Evolutionary conservation across 176 grass and related monocot species (phyloP).

Genomic region (Otatea glauca): DNA sequence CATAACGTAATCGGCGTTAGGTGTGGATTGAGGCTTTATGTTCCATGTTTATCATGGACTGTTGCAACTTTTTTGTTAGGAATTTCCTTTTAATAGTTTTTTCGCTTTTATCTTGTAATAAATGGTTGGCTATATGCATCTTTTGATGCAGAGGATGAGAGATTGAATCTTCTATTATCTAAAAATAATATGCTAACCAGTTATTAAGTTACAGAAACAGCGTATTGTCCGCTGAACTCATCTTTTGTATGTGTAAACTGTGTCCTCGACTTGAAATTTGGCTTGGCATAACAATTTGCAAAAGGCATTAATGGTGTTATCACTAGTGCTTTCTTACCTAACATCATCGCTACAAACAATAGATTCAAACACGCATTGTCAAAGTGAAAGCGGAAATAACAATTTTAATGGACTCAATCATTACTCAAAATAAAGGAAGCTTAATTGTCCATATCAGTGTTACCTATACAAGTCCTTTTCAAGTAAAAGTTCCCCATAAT

Average conservation of each 20-base stretch:
- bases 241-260: neutral
- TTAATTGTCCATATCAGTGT: constrained; percentile 45
- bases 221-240: neutral
- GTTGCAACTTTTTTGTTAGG: too few relatives aligned
- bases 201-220: neutral
- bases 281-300: neutral
- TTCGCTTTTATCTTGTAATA: too few relatives aligned
- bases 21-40: too few relatives aligned
- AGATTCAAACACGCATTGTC: constrained; percentile 35
- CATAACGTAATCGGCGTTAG: too few relatives aligned
- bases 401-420: constrained; percentile 44
- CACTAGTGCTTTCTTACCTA: constrained; percentile 46
- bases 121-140: too few relatives aligned
- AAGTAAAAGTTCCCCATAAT: constrained; percentile 26
- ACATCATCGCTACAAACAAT: constrained; percentile 37
- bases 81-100: too few relatives aligned
- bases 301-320: constrained; percentile 38
- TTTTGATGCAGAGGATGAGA: too few relatives aligned
- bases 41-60: too few relatives aligned
- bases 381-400: constrained; percentile 24
- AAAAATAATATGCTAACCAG: too few relatives aligned
- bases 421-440: constrained; percentile 30
- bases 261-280: constrained; percentile 12
- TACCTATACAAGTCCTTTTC: constrained; percentile 43
- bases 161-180: too few relatives aligned